Percentiles rank a stretch among this genome's conserved stretches.
Conservation (phyloP, 306 rosid genomes). For the Corylus americana region DNA sequence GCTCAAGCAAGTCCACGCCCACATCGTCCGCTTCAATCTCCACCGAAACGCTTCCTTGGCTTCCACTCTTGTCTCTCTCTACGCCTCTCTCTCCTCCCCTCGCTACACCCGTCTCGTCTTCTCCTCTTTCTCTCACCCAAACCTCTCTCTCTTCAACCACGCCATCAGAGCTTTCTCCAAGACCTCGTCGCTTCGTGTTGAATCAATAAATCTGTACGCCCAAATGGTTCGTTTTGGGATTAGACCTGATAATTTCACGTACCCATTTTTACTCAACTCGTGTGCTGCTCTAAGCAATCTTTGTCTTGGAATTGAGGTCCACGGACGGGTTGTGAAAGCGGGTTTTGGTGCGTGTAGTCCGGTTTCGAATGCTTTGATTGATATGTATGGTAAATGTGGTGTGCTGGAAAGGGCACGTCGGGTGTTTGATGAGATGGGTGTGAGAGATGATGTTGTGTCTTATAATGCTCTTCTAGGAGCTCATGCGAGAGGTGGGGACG, state of each 20-base stretch:
- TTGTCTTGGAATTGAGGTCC: slow-evolving; percentile 14
- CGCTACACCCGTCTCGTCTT: slow-evolving; percentile 12
- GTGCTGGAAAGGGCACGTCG: slow-evolving; percentile 1
- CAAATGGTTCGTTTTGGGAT: slow-evolving; percentile 17
- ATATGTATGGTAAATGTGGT: slow-evolving; percentile 30
- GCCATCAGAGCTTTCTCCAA: slow-evolving; percentile 28
- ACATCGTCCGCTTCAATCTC: slow-evolving; percentile 20
- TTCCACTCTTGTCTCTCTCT: slow-evolving; percentile 29
- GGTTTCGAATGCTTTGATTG: slow-evolving; percentile 28
- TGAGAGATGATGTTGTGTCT: slow-evolving; percentile 25
- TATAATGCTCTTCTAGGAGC: slow-evolving; percentile 30
- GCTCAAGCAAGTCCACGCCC: slow-evolving; percentile 29
- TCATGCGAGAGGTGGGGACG: slow-evolving; percentile 11
- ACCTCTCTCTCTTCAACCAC: slow-evolving; percentile 28
- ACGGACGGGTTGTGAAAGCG: slow-evolving; percentile 19
- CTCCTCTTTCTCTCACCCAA: slow-evolving; percentile 24
- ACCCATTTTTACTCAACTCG: slow-evolving; percentile 21
- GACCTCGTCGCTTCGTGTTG: neutral
- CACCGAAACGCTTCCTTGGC: slow-evolving; percentile 29
- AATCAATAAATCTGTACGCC: slow-evolving; percentile 4
- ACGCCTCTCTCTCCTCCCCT: slow-evolving; percentile 23
- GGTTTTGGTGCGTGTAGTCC: slow-evolving; percentile 28
- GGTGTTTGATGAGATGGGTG: slow-evolving; percentile 23
- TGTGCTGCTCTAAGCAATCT: slow-evolving; percentile 15
- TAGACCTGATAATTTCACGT: slow-evolving; percentile 21